Conservation (phyloP, 2,329 filamentous ascomycete genomes). For the Acarospora socialis region DNA sequence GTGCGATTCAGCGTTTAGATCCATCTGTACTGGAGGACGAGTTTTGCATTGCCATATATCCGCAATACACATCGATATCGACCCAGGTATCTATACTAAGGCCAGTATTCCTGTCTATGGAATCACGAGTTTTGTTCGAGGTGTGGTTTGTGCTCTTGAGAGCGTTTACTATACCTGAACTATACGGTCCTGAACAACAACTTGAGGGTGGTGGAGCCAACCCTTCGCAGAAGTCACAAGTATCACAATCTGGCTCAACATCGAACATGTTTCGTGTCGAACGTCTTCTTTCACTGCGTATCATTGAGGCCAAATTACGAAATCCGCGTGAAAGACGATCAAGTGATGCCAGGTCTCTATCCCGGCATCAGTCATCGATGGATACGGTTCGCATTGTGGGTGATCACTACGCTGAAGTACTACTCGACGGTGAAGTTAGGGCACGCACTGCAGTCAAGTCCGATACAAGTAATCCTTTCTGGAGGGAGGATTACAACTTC, state of each 20-base stretch:
- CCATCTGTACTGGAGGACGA: conserved; percentile 83
- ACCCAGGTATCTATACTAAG: conserved; percentile 61
- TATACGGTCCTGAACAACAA: conserved; percentile 55
- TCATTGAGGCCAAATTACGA: conserved; percentile 47
- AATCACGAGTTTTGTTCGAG: conserved; percentile 81
- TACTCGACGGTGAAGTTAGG: conserved; percentile 34
- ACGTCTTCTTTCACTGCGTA: conserved; percentile 42
- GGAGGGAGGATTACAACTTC: conserved; percentile 35
- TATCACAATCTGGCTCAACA: conserved; percentile 23
- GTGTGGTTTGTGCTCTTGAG: conserved; percentile 91
- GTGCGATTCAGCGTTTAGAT: conserved; percentile 80
- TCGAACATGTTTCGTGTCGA: conserved; percentile 54
- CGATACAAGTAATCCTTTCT: conserved; percentile 32
- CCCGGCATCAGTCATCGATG: conserved; percentile 19
- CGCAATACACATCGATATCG: conserved; percentile 68
- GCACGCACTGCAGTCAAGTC: conserved; percentile 35
- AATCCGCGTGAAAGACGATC: conserved; percentile 19
- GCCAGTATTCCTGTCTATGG: conserved; percentile 80
- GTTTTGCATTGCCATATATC: conserved; percentile 89
- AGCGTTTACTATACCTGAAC: conserved; percentile 80
- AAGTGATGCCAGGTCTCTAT: conserved; percentile 20
- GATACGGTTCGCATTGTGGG: conserved; percentile 18
- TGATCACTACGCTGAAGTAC: conserved; percentile 34
- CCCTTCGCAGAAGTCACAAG: conserved; percentile 17
- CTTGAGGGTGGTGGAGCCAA: conserved; percentile 29